Evolutionary conservation across 805 yeast genomes (phyloP).

Genomic region (Yarrowia osloensis): DNA sequence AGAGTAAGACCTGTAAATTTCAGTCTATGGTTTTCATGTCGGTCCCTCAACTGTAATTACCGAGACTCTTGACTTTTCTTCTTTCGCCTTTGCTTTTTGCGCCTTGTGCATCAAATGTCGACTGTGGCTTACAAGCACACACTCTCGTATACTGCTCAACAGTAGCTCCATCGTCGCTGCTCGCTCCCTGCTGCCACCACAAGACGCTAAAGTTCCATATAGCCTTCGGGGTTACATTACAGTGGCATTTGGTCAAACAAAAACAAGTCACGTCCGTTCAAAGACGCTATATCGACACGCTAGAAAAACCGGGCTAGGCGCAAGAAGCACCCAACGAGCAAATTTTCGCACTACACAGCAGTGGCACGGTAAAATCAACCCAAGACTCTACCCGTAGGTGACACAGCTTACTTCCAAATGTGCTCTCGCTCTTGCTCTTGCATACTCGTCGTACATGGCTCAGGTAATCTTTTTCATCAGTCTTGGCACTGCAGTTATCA

Average conservation of each 20-base stretch:
- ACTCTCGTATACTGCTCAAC: neutral
- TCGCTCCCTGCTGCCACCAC: neutral
- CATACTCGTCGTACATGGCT: neutral
- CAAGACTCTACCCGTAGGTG: neutral
- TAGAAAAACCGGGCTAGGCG: neutral
- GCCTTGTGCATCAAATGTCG: neutral
- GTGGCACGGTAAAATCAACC: neutral
- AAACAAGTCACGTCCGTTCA: neutral
- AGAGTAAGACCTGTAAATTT: neutral
- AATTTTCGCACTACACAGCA: neutral
- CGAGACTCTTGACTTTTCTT: neutral
- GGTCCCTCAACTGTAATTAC: neutral
- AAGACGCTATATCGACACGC: neutral
- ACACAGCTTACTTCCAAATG: neutral
- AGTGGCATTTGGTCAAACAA: neutral
- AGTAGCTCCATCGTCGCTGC: neutral
- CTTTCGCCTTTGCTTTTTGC: neutral
- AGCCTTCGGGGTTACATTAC: neutral
- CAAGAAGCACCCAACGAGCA: neutral
- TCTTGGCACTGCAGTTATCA: constrained; percentile 26
- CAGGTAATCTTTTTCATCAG: constrained; percentile 28
- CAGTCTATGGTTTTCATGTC: neutral
- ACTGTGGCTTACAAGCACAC: neutral
- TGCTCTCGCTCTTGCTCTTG: neutral
- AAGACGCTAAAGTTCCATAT: neutral